These are phyloP conservation scores for Blastobotrys malaysiensis DNA, from an alignment of 1,139 yeast genomes.

Conservation along the genomic window DNA sequence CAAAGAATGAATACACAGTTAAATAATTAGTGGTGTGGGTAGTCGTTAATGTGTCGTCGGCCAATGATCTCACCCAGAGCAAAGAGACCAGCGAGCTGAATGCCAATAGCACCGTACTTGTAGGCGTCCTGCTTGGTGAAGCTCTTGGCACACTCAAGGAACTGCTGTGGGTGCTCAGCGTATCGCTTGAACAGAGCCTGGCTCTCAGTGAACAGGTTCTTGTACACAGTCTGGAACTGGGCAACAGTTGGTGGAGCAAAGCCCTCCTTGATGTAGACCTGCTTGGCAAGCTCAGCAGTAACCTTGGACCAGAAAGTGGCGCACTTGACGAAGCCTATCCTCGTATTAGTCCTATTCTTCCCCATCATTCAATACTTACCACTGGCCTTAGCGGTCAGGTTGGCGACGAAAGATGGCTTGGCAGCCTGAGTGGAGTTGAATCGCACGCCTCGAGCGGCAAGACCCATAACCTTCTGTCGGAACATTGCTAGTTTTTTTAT, in stretches of 20 bases:
- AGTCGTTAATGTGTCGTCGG: slow-evolving; percentile 86
- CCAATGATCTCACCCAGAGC: slow-evolving; percentile 96
- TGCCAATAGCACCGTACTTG: slow-evolving; percentile 68
- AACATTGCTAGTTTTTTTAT: slow-evolving; percentile 8
- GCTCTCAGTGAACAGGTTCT: slow-evolving; percentile 43
- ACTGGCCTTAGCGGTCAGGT: slow-evolving; percentile 45
- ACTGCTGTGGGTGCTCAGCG: slow-evolving; percentile 30
- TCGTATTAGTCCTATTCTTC: slow-evolving; percentile 1
- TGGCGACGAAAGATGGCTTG: slow-evolving; percentile 37
- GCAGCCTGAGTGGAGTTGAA: slow-evolving; percentile 38
- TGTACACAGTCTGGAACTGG: slow-evolving; percentile 76
- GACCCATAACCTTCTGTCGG: slow-evolving; percentile 13
- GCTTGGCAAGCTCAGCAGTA: slow-evolving; percentile 79
- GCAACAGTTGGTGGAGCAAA: slow-evolving; percentile 82
- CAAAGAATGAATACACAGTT: not conserved
- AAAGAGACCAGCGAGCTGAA: slow-evolving; percentile 87
- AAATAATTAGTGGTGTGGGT: slow-evolving; percentile 40
- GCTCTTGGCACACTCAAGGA: slow-evolving; percentile 36
- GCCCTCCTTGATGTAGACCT: slow-evolving; percentile 86
- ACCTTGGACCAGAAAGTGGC: slow-evolving; percentile 82
- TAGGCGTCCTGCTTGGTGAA: slow-evolving; percentile 53
- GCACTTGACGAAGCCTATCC: slow-evolving; percentile 23
- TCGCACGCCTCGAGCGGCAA: slow-evolving; percentile 31
- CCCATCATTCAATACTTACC: slow-evolving; percentile 25
- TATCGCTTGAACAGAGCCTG: slow-evolving; percentile 46